Percentiles rank a stretch among this genome's conserved stretches.
These are phyloP conservation scores for Trypanosoma avium DNA, from an alignment of 208 protist species.

Conservation along the genomic window DNA sequence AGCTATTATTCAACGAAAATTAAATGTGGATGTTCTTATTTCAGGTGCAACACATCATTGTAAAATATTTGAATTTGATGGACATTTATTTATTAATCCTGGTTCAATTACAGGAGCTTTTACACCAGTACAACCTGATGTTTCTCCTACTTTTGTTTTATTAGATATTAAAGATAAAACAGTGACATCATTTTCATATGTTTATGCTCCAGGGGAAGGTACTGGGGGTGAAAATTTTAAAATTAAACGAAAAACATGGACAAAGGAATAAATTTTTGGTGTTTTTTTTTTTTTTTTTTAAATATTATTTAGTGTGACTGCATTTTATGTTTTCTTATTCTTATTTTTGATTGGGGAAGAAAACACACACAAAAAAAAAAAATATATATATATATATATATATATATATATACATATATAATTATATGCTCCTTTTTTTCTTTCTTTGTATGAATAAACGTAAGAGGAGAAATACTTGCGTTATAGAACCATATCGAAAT, in stretches of 20 bases:
- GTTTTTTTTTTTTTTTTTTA: too few species aligned
- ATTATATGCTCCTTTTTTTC: too few species aligned
- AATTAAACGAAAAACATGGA: slow-evolving; percentile 82
- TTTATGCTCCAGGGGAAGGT: slow-evolving; percentile 36
- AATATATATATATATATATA: too few species aligned
- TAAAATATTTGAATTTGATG: slow-evolving; percentile 92
- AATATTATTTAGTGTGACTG: too few species aligned
- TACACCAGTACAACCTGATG: slow-evolving; percentile 51
- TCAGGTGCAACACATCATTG: slow-evolving; percentile 94
- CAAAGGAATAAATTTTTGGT: slow-evolving; percentile 20
- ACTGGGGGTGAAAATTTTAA: slow-evolving; percentile 25
- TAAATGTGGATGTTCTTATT: slow-evolving; percentile 98
- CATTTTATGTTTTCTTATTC: too few species aligned
- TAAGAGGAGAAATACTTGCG: too few species aligned
- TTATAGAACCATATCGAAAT: too few species aligned
- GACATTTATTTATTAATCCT: slow-evolving; percentile 98
- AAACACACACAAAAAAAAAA: too few species aligned
- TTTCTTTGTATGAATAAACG: too few species aligned
- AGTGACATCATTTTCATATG: slow-evolving; percentile 75
- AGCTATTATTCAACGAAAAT: slow-evolving; percentile 93
- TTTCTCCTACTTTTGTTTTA: slow-evolving; percentile 95
- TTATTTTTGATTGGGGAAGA: too few species aligned
- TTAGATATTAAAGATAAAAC: slow-evolving; percentile 94
- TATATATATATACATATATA: too few species aligned
- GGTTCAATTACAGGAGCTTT: slow-evolving; percentile 98